A percentile compares a stretch with the other conserved stretches of the same genome.
phyloP scores from a whole-genome alignment of 2,329 filamentous ascomycete genomes.

The Pseudogymnoascus sp. region DNA sequence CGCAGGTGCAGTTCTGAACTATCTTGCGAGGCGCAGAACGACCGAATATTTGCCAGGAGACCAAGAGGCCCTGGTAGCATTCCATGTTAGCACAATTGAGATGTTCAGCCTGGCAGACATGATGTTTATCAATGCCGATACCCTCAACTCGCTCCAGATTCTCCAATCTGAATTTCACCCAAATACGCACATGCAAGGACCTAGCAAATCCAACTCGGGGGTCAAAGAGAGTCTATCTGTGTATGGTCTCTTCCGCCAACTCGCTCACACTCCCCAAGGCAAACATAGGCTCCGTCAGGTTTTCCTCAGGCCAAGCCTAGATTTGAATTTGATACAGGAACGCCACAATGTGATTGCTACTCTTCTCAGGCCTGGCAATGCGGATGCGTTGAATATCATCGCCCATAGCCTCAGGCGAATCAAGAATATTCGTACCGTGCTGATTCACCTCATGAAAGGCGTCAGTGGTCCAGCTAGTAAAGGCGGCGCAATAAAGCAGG shows the following conservation, averaged over 20 bases:
- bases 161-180: slow-evolving; percentile 75
- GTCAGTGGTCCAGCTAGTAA: slow-evolving; percentile 42
- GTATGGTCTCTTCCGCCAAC: slow-evolving; percentile 69
- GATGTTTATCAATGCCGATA: slow-evolving; percentile 77
- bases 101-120: slow-evolving; percentile 61
- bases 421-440: slow-evolving; percentile 62
- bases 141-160: slow-evolving; percentile 75
- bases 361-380: slow-evolving; percentile 61
- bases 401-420: slow-evolving; percentile 57
- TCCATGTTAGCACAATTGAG: slow-evolving; percentile 54
- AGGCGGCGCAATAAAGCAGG: slow-evolving; percentile 43
- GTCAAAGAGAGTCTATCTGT: slow-evolving; percentile 76
- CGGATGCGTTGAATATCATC: slow-evolving; percentile 44
- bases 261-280: slow-evolving; percentile 73
- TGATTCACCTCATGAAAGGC: slow-evolving; percentile 69
- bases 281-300: slow-evolving; percentile 63
- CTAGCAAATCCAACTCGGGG: slow-evolving; percentile 48
- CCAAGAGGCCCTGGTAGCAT: slow-evolving; percentile 42
- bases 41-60: slow-evolving; percentile 55
- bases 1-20: slow-evolving; percentile 74
- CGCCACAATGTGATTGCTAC: slow-evolving; percentile 61
- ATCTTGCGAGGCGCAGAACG: slow-evolving; percentile 61
- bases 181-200: slow-evolving; percentile 67
- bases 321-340: slow-evolving; percentile 58
- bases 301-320: slow-evolving; percentile 69